A percentile compares a stretch with the other conserved stretches of the same genome.
Conservation (phyloP, 129 eudicot genomes). For the Daucus carota region DNA sequence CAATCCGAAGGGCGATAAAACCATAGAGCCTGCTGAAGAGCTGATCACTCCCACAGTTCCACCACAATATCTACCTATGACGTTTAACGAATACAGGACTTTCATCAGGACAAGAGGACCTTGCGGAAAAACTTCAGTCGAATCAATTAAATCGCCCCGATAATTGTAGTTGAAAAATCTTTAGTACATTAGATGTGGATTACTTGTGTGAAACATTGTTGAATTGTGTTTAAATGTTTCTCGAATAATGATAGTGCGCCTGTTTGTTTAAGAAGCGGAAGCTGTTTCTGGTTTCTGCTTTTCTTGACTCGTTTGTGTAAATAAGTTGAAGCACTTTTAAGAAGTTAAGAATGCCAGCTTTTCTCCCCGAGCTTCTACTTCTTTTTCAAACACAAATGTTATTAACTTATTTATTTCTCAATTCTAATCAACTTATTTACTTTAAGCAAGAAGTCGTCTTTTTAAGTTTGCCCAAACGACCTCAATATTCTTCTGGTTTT, state of each 20-base stretch:
- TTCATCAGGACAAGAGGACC: constrained; percentile 55
- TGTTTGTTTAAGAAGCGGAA: too few relatives aligned
- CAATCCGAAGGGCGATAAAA: constrained; percentile 55
- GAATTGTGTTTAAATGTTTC: neutral
- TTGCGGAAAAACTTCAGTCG: constrained; percentile 53
- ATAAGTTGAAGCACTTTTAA: too few relatives aligned
- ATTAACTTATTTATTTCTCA: too few relatives aligned
- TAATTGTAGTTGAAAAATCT: neutral
- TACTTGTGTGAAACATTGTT: neutral
- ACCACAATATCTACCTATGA: constrained; percentile 43
- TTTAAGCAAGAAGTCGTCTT: too few relatives aligned
- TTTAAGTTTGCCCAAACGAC: too few relatives aligned
- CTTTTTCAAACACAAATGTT: too few relatives aligned
- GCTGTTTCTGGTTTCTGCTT: too few relatives aligned
- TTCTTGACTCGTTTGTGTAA: too few relatives aligned
- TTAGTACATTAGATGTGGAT: neutral
- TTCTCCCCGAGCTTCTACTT: too few relatives aligned
- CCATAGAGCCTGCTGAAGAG: constrained; percentile 45
- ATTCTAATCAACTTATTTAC: too few relatives aligned
- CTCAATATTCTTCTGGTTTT: neutral
- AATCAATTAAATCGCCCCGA: constrained; percentile 41
- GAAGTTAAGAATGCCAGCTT: too few relatives aligned
- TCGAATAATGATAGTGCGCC: neutral
- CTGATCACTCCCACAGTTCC: constrained; percentile 37
- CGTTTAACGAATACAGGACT: constrained; percentile 46